Conservation (phyloP, 371 early-diverging fungal species). For the Apophysomyces elegans region DNA sequence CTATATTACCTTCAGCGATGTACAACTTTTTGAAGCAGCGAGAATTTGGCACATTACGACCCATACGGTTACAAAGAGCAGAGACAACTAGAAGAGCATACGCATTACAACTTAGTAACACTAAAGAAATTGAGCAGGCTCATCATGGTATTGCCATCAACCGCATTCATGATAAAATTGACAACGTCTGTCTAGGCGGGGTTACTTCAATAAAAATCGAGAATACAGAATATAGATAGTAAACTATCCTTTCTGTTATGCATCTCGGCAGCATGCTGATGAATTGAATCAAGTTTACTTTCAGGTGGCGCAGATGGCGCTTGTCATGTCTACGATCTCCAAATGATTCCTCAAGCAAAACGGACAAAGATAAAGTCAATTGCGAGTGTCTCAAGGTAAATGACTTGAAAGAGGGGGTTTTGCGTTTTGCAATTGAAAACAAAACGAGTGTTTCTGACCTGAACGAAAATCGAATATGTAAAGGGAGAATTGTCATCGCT, state of each 20-base stretch:
- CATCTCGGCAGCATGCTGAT: background rate
- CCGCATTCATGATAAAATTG: background rate
- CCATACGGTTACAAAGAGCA: slow-evolving; percentile 36
- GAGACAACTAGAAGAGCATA: slow-evolving; percentile 44
- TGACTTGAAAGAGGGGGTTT: background rate
- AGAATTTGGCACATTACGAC: slow-evolving; percentile 36
- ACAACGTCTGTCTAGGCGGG: slow-evolving; percentile 40
- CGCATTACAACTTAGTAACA: slow-evolving; percentile 35
- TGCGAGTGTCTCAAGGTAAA: slow-evolving; percentile 53
- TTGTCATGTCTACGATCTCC: slow-evolving; percentile 75
- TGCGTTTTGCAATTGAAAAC: background rate
- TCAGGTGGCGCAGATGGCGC: slow-evolving; percentile 72
- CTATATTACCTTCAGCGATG: slow-evolving; percentile 20
- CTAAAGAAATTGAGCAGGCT: slow-evolving; percentile 37
- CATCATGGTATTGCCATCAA: slow-evolving; percentile 36
- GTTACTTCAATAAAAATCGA: slow-evolving; percentile 64
- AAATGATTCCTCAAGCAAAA: slow-evolving; percentile 35
- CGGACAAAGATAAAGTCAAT: slow-evolving; percentile 47
- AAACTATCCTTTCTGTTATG: slow-evolving; percentile 18
- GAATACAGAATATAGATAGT: slow-evolving; percentile 65
- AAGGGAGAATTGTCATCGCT: slow-evolving; percentile 61
- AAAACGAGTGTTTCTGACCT: background rate
- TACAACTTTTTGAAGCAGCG: slow-evolving; percentile 40
- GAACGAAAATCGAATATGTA: slow-evolving; percentile 4
- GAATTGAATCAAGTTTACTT: slow-evolving; percentile 49